Evolutionary conservation across 768 basidiomycete species (phyloP).

Genomic region (Mycena galopus): DNA sequence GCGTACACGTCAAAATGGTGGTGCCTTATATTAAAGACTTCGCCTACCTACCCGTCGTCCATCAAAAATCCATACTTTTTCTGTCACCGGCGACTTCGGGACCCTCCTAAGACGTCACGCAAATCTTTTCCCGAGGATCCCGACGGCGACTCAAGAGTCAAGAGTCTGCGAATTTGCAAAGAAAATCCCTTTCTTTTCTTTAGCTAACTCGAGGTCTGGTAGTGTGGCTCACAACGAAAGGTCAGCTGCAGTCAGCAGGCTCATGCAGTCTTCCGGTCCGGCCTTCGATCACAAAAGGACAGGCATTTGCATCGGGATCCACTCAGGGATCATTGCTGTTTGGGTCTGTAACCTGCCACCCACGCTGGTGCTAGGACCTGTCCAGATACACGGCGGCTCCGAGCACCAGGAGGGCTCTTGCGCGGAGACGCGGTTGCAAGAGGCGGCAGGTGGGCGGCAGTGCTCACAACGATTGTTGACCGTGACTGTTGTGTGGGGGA

Average conservation of each 20-base stretch:
- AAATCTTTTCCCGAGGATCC: not conserved
- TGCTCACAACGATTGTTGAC: too few relatives aligned
- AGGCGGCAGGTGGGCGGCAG: too few relatives aligned
- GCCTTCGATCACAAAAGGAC: too few relatives aligned
- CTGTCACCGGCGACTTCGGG: conserved; percentile 11
- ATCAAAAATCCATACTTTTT: not conserved
- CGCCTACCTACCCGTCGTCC: conserved; percentile 9
- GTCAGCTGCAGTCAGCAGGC: too few relatives aligned
- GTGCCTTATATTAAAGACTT: not conserved
- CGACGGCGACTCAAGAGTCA: too few relatives aligned
- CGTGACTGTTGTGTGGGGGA: too few relatives aligned
- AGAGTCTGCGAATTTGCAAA: too few relatives aligned
- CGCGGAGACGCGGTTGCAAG: not conserved
- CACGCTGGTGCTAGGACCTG: not conserved
- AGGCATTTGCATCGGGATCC: not conserved
- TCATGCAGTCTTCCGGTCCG: too few relatives aligned
- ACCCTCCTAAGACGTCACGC: not conserved
- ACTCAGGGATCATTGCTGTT: not conserved
- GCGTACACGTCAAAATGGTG: not conserved
- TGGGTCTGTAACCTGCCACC: not conserved
- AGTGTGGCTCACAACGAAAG: too few relatives aligned
- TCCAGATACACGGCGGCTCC: not conserved
- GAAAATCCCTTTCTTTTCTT: too few relatives aligned
- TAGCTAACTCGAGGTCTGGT: too few relatives aligned
- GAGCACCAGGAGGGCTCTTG: not conserved